These are phyloP conservation scores for Excoecaria cochinchinensis DNA, from an alignment of 345 rosid species.

Conservation along the genomic window DNA sequence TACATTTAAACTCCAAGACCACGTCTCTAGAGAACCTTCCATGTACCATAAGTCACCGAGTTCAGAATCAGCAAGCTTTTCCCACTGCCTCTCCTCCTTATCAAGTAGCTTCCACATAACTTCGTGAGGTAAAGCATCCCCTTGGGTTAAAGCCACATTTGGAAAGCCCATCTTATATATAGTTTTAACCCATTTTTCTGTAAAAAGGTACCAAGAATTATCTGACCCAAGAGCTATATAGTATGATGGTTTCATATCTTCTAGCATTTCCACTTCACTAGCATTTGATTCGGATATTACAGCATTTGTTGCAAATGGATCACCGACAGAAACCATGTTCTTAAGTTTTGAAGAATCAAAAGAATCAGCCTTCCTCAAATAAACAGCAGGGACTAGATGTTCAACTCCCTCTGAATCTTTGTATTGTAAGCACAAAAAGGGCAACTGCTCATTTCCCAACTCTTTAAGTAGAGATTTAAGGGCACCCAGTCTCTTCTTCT, in stretches of 20 bases:
- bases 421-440: conserved; percentile 79
- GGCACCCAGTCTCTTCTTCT: conserved; percentile 57
- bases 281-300: conserved; percentile 26
- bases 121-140: conserved; percentile 78
- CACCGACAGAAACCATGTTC: conserved; percentile 37
- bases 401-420: conserved; percentile 72
- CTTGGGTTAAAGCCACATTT: conserved; percentile 56
- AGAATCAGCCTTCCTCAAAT: conserved; percentile 66
- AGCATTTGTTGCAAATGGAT: conserved; percentile 38
- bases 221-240: conserved; percentile 91
- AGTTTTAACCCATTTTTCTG: conserved; percentile 80
- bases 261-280: conserved; percentile 28
- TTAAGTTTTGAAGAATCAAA: conserved; percentile 46
- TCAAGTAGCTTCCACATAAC: conserved; percentile 60
- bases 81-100: conserved; percentile 71
- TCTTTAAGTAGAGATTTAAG: conserved; percentile 64
- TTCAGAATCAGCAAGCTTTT: conserved; percentile 68
- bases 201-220: conserved; percentile 88
- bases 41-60: conserved; percentile 74
- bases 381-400: conserved; percentile 72
- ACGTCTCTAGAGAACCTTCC: conserved; percentile 92
- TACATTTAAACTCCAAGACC: conserved; percentile 97
- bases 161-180: conserved; percentile 83
- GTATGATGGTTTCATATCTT: conserved; percentile 55
- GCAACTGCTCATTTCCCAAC: conserved; percentile 66